Base-by-base conservation (phyloP, 2,329 filamentous ascomycete species). In the Nemania abortiva region DNA sequence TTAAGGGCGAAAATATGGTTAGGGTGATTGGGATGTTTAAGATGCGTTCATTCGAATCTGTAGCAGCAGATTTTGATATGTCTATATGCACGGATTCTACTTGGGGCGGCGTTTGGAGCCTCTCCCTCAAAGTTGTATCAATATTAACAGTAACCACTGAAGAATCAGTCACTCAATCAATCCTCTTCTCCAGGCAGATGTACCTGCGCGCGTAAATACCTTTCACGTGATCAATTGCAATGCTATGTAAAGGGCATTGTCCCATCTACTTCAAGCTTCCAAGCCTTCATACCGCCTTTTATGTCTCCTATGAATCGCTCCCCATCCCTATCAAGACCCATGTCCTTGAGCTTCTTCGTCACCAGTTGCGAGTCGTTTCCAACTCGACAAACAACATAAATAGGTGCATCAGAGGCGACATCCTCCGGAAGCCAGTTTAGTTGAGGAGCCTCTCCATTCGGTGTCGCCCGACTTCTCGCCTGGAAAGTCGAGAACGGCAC, bases 301-400 rank as follows among this genome's bases (percentile, higher is more conserved):
- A 96, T 89, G 77, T 96, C 92, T 11, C 88, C 88, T 53, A 95
- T 87, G 72, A 86, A 88, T 11, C 89, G 84, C 54, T 82, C 80
- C 0, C 87, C 87, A 1, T 80, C 79, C n/a, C 77, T 76, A 37
- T 84, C 87, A 1, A 90, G 72, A 0, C 88, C 88, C 53, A 89
- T 75, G 15, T 91, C 87, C 74, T 91, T 90, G 65, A 95, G 82
- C 74, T 88, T 90, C 73, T 83, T 86, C 0, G 89, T 86, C 0
- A 90, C 89, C 22, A 93, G 73, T 76, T 95, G 93, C 11, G 92
- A 95, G 78, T 96, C 92, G 71, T 95, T 93, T 0, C 93, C 93
- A 1, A 92, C 84, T 34, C 92, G 85, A 73, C 93, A 96, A 0
- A 96, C 85, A 0, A 94, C 82, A 68, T 92, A 92, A 24, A 96